Percentiles rank a stretch among this genome's conserved stretches.
Evolutionary conservation across 2,329 filamentous ascomycete genomes (phyloP).

Genomic region (Arachnomyces sp.): DNA sequence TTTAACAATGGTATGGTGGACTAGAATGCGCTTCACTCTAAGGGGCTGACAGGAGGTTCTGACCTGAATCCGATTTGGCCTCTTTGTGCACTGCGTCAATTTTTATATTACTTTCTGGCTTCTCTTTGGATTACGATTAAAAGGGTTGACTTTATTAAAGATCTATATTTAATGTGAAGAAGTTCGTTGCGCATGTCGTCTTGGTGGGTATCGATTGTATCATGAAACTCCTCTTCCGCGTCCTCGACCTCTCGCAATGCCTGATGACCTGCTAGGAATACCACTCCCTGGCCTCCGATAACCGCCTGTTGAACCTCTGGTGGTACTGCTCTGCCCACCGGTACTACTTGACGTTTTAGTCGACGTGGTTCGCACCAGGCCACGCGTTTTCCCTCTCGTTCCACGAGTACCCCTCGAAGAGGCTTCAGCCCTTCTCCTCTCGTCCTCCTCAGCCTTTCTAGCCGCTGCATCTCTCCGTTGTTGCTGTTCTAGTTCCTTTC

Average conservation of each 20-base stretch:
- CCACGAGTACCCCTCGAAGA: slow-evolving; percentile 25
- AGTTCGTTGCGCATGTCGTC: no score
- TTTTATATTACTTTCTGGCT: no score
- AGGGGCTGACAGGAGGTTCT: no score
- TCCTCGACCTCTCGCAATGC: slow-evolving; percentile 27
- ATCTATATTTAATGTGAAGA: no score
- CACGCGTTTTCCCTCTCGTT: slow-evolving; percentile 17
- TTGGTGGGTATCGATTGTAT: no score
- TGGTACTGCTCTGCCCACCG: slow-evolving; percentile 13
- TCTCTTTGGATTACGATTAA: no score
- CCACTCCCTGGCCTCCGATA: slow-evolving; percentile 30
- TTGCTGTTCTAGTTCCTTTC: slow-evolving; percentile 69
- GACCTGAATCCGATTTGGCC: no score
- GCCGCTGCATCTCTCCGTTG: slow-evolving; percentile 62
- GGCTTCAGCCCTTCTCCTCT: slow-evolving; percentile 29
- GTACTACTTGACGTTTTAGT: slow-evolving; percentile 17
- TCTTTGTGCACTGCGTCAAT: no score
- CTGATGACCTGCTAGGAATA: slow-evolving; percentile 28
- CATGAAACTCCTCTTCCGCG: slow-evolving; percentile 16
- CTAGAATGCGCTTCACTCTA: no score
- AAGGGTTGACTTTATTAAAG: no score
- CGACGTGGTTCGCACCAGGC: slow-evolving; percentile 29
- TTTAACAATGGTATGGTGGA: no score
- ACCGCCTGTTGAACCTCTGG: slow-evolving; percentile 22
- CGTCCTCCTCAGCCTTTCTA: slow-evolving; percentile 43